These are phyloP conservation scores for Suhomyces bolitotheri DNA, from an alignment of 1,139 yeast genomes.

Conservation along the genomic window DNA sequence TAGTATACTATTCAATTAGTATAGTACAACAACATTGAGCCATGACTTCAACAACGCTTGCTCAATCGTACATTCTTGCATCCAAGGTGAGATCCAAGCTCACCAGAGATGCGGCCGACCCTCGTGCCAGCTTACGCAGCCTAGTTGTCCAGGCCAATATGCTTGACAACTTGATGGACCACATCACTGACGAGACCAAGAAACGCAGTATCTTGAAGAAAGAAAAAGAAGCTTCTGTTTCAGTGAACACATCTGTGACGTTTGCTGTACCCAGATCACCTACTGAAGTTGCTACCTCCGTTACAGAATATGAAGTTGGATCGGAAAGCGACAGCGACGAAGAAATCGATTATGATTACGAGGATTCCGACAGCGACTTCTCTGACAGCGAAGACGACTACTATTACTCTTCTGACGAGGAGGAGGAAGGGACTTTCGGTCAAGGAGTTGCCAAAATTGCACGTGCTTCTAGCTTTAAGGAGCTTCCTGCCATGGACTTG, in stretches of 20 bases:
- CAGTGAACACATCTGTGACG: constrained; percentile 12
- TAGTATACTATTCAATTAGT: too few relatives aligned
- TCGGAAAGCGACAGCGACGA: constrained; percentile 16
- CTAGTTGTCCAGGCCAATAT: constrained; percentile 77
- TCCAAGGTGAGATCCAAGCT: constrained; percentile 68
- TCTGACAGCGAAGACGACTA: constrained; percentile 30
- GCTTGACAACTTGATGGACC: constrained; percentile 68
- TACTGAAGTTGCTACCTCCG: constrained; percentile 16
- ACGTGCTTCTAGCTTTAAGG: constrained; percentile 16
- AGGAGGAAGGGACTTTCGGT: constrained; percentile 2
- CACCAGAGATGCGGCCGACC: constrained; percentile 62
- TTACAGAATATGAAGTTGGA: constrained; percentile 25
- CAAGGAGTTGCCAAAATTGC: constrained; percentile 1
- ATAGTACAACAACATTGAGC: too few relatives aligned
- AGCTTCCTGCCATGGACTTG: constrained; percentile 28
- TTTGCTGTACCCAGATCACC: constrained; percentile 13
- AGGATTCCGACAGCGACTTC: constrained; percentile 4
- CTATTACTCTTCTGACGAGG: constrained; percentile 29
- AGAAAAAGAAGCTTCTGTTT: constrained; percentile 9
- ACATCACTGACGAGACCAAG: constrained; percentile 35
- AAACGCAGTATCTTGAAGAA: constrained; percentile 22
- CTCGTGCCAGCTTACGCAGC: constrained; percentile 59
- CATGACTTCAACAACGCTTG: constrained; percentile 32
- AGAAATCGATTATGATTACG: constrained; percentile 25
- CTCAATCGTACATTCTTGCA: constrained; percentile 67